Conservation (phyloP, 352 stramenopile genomes). For the Phytophthora meadii region DNA sequence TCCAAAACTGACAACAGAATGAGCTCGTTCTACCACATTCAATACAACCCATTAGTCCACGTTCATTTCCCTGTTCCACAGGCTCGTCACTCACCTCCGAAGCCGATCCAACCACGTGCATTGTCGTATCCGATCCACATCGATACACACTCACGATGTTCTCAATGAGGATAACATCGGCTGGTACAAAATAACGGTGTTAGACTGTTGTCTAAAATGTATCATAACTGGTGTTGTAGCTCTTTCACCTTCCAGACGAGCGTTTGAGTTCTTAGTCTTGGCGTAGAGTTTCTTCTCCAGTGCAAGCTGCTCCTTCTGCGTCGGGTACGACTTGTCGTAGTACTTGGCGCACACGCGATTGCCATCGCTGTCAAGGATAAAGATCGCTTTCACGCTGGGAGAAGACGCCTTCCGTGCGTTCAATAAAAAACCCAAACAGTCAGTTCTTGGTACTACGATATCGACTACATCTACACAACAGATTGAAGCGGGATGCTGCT, state of each 20-base stretch:
- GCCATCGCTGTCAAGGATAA: slow-evolving; percentile 88
- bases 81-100: slow-evolving; percentile 57
- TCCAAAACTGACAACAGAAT: slow-evolving; percentile 89
- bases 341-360: slow-evolving; percentile 93
- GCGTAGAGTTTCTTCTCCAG: slow-evolving; percentile 92
- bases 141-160: slow-evolving; percentile 93
- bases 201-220: background rate
- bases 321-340: slow-evolving; percentile 91
- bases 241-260: slow-evolving; percentile 78
- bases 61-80: background rate
- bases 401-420: slow-evolving; percentile 51
- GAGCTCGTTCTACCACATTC: slow-evolving; percentile 81
- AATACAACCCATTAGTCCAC: slow-evolving; percentile 2
- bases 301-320: slow-evolving; percentile 84
- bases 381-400: slow-evolving; percentile 89
- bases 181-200: slow-evolving; percentile 33
- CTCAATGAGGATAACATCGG: slow-evolving; percentile 90
- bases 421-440: slow-evolving; percentile 14
- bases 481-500: background rate
- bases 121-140: slow-evolving; percentile 86
- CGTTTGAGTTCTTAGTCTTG: slow-evolving; percentile 91
- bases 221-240: background rate
- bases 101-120: slow-evolving; percentile 88
- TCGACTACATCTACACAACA: background rate
- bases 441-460: background rate